A percentile compares a stretch with the other conserved stretches of the same genome.
phyloP scores from a whole-genome alignment of 495 filamentous ascomycete genomes.

The Thermochaetoides thermophila region DNA sequence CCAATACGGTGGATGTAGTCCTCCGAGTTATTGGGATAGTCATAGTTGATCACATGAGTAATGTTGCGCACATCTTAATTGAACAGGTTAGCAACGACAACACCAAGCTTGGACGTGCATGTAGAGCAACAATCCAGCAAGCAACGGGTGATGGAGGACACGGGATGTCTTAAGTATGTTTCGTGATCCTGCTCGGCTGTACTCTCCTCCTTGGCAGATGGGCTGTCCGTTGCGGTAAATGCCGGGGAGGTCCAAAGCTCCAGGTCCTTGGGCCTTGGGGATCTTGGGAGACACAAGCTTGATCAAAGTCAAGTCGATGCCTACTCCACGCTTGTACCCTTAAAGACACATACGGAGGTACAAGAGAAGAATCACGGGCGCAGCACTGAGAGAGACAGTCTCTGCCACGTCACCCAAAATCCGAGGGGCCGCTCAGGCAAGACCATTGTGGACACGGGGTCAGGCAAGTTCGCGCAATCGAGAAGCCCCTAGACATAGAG shows the following conservation, averaged over 20 bases:
- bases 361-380: conserved; percentile 60
- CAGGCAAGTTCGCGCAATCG: conserved; percentile 72
- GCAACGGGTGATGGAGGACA: conserved; percentile 25
- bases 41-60: conserved; percentile 99
- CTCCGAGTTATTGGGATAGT: conserved; percentile 99
- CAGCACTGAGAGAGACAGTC: conserved; percentile 40
- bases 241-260: conserved; percentile 44
- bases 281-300: conserved; percentile 41
- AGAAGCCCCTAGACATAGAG: conserved; percentile 72
- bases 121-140: conserved; percentile 44
- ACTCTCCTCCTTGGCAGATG: conserved; percentile 43
- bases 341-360: conserved; percentile 34
- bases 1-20: conserved; percentile 99
- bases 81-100: conserved; percentile 83
- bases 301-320: conserved; percentile 54
- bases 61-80: conserved; percentile 97
- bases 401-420: conserved; percentile 61
- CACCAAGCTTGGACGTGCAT: too few species aligned
- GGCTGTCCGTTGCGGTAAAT: conserved; percentile 40
- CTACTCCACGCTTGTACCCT: conserved; percentile 61
- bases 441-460: conserved; percentile 50
- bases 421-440: conserved; percentile 73
- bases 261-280: conserved; percentile 47
- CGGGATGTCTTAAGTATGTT: conserved; percentile 45
- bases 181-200: conserved; percentile 43